Percentiles rank a stretch among this genome's conserved stretches.
Conservation (phyloP, 805 yeast species). For the Kodamaea kakaduensis region DNA sequence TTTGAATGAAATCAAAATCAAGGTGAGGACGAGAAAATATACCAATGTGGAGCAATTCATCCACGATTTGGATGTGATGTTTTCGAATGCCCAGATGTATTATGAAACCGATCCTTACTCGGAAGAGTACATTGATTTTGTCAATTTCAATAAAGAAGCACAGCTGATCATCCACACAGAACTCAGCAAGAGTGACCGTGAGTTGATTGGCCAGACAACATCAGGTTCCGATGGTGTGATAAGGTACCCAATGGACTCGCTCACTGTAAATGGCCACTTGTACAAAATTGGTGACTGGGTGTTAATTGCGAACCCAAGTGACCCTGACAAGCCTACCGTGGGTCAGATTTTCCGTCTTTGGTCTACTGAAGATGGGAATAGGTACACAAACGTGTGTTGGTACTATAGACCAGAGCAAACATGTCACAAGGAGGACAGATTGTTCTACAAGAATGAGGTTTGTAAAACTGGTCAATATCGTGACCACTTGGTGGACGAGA, state of each 20-base stretch:
- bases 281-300: conserved; percentile 96
- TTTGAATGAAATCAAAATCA: conserved; percentile 70
- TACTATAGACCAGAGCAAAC: conserved; percentile 97
- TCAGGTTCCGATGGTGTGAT: conserved; percentile 47
- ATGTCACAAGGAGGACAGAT: conserved; percentile 84
- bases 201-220: conserved; percentile 45
- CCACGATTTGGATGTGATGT: conserved; percentile 69
- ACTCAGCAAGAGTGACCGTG: conserved; percentile 76
- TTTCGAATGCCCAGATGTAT: conserved; percentile 67
- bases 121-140: conserved; percentile 57
- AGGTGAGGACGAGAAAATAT: conserved; percentile 82
- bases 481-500: conserved; percentile 85
- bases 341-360: conserved; percentile 93
- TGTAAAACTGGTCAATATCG: conserved; percentile 96
- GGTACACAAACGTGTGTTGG: conserved; percentile 95
- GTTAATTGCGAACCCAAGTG: conserved; percentile 80
- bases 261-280: conserved; percentile 64
- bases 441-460: conserved; percentile 91
- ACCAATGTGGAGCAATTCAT: conserved; percentile 70
- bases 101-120: conserved; percentile 51
- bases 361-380: conserved; percentile 79
- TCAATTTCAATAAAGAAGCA: conserved; percentile 58
- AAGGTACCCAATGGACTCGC: conserved; percentile 76
- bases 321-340: conserved; percentile 82
- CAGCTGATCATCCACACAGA: conserved; percentile 60